Evolutionary conservation across 306 rosid species (phyloP).

Genomic region (Arachis hypogaea): DNA sequence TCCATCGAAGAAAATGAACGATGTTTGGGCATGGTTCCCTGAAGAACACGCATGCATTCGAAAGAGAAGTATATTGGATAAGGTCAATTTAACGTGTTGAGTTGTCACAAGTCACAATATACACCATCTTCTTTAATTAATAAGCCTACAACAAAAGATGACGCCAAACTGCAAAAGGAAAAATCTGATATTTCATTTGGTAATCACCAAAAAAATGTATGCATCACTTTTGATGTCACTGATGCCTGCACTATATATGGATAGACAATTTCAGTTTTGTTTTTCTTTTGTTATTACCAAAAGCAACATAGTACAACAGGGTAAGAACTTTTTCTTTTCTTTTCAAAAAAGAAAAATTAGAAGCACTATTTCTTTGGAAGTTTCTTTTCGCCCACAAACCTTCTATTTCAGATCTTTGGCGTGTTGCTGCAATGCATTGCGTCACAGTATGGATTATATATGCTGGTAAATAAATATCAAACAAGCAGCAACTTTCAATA

Average conservation of each 20-base stretch:
- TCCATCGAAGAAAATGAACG: no score
- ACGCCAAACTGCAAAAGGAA: not conserved
- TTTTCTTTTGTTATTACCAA: not conserved
- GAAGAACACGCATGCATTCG: no score
- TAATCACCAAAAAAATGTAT: not conserved
- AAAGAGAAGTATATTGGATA: not conserved
- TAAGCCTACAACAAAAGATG: no score
- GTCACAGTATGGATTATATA: not conserved
- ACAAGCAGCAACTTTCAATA: not conserved
- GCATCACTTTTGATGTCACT: not conserved
- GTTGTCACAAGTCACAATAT: not conserved
- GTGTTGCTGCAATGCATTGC: not conserved
- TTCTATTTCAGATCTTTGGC: not conserved
- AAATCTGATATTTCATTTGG: not conserved
- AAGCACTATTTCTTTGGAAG: not conserved
- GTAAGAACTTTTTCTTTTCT: not conserved
- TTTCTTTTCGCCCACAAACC: not conserved
- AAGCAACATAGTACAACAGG: not conserved
- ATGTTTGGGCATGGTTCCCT: no score
- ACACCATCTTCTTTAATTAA: not conserved
- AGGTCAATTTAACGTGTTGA: constrained; percentile 2
- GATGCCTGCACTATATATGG: not conserved
- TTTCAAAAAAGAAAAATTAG: no score
- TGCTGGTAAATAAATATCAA: not conserved
- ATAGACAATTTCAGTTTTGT: not conserved